Evolutionary conservation across 768 basidiomycete species (phyloP), one percentile per base, ranked within the genome.

Genomic region (Vararia minispora): DNA sequence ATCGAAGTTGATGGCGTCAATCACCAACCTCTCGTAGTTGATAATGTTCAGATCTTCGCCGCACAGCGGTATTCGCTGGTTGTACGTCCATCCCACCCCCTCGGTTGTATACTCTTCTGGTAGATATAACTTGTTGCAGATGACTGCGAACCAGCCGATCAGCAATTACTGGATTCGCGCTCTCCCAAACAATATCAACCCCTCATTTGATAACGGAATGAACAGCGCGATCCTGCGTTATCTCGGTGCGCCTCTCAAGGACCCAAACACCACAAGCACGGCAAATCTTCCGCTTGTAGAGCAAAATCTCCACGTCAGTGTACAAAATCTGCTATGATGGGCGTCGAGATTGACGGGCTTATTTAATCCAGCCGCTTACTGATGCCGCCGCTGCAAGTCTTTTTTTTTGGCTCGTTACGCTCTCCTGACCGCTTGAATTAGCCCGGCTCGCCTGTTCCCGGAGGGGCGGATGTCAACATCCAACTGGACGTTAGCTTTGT

Each of bases 31-130:
- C 40, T 61, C 10, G 39, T 37, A 1, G 62, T 67, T 3, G 63
- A 70, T 36, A 47, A 54, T 9, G 60, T 72, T 33, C 50, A 61
- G 6, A 66, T 77, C 26, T 70, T 62, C 37, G 56, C 58, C 9
- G 73, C 63, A 2, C 74, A 76, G 50, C 64, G 73, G 12, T 75
- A 76, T 48, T 69, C 71, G 0, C 55, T 72, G 41, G 51, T 72
- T 6, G 53, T 52, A 43, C 10, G 45, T 46, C 1, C 6, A 33
- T 5, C 12, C n/a, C n/a, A 11, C 11, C 3, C 4, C 26, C 6
- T 12, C 6, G 6, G 4, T 7, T 11, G 13, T 12, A 45, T 8
- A 23, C 26, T 66, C 41, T 69, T 68, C 33, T 67, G 68, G 63
- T 60, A 65, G 33, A 18, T 41, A 5, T 33, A 36, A 20, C 18